Evolutionary conservation across 371 early-diverging fungal species (phyloP).

Genomic region (Rhizomucor miehei): DNA sequence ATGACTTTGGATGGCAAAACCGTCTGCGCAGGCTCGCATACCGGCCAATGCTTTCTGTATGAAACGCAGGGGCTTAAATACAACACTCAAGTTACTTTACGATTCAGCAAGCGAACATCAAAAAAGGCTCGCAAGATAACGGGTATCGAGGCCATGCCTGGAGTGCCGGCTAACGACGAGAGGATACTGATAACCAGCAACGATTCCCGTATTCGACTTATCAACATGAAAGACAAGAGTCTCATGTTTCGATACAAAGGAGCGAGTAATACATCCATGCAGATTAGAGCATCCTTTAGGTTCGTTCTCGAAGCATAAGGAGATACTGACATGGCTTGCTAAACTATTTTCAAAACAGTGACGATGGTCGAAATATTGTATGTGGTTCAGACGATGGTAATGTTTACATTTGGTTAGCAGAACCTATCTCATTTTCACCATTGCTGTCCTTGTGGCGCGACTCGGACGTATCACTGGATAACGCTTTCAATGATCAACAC

Average conservation of each 20-base stretch:
- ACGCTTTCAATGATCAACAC: slow-evolving; percentile 5
- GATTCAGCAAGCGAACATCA: slow-evolving; percentile 39
- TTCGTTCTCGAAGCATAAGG: slow-evolving; percentile 9
- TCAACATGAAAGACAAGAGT: slow-evolving; percentile 72
- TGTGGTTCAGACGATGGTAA: slow-evolving; percentile 81
- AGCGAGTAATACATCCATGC: slow-evolving; percentile 59
- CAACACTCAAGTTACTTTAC: slow-evolving; percentile 68
- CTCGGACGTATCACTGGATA: slow-evolving; percentile 6
- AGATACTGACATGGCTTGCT: not conserved
- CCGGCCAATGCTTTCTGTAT: slow-evolving; percentile 79
- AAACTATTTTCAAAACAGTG: slow-evolving; percentile 23
- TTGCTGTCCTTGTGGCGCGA: slow-evolving; percentile 31
- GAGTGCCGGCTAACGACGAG: slow-evolving; percentile 47
- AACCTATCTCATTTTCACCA: slow-evolving; percentile 37
- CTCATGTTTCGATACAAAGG: slow-evolving; percentile 79
- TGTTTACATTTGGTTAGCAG: slow-evolving; percentile 74
- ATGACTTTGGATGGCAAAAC: slow-evolving; percentile 72
- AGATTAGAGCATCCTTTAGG: slow-evolving; percentile 73
- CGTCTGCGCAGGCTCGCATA: slow-evolving; percentile 73
- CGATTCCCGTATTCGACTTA: slow-evolving; percentile 79
- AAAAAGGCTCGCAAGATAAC: slow-evolving; percentile 72
- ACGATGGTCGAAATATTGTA: slow-evolving; percentile 75
- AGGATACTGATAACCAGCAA: slow-evolving; percentile 72
- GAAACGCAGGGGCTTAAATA: slow-evolving; percentile 74
- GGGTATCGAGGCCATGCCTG: slow-evolving; percentile 66